phyloP scores from a whole-genome alignment of 2,329 filamentous ascomycete species.

The Aureobasidium uvarum region DNA sequence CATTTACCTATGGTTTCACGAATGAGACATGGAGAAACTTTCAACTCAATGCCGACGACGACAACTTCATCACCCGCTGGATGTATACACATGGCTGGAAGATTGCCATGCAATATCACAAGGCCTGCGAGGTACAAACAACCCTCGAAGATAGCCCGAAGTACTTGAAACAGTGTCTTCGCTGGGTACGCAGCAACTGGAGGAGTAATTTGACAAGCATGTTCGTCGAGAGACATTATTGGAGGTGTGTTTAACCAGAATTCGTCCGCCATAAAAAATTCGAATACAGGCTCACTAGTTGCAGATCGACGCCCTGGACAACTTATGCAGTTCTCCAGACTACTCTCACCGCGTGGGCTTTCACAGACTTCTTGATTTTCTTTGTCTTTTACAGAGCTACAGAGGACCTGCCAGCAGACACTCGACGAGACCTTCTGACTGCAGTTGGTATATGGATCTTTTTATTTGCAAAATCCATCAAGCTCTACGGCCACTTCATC shows the following conservation, averaged over 20 bases:
- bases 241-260: slow-evolving; percentile 64
- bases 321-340: slow-evolving; percentile 90
- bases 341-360: slow-evolving; percentile 84
- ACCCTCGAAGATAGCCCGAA: slow-evolving; percentile 86
- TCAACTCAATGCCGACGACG: slow-evolving; percentile 92
- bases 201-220: slow-evolving; percentile 92
- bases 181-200: slow-evolving; percentile 98
- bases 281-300: slow-evolving; percentile 15
- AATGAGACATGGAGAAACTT: slow-evolving; percentile 86
- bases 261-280: neutral
- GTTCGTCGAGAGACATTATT: slow-evolving; percentile 77
- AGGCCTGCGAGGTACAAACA: slow-evolving; percentile 86
- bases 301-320: slow-evolving; percentile 86
- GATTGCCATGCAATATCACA: slow-evolving; percentile 92
- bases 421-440: slow-evolving; percentile 53
- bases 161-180: slow-evolving; percentile 88
- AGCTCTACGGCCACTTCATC: slow-evolving; percentile 81
- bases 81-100: slow-evolving; percentile 89
- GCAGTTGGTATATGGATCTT: slow-evolving; percentile 67
- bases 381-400: slow-evolving; percentile 68
- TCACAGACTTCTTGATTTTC: slow-evolving; percentile 74
- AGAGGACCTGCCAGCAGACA: slow-evolving; percentile 39
- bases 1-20: slow-evolving; percentile 85
- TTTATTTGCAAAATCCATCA: slow-evolving; percentile 86
- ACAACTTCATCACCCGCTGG: slow-evolving; percentile 98